Conservation (phyloP, 2,329 filamentous ascomycete species). For the Mollisia scopiformis region DNA sequence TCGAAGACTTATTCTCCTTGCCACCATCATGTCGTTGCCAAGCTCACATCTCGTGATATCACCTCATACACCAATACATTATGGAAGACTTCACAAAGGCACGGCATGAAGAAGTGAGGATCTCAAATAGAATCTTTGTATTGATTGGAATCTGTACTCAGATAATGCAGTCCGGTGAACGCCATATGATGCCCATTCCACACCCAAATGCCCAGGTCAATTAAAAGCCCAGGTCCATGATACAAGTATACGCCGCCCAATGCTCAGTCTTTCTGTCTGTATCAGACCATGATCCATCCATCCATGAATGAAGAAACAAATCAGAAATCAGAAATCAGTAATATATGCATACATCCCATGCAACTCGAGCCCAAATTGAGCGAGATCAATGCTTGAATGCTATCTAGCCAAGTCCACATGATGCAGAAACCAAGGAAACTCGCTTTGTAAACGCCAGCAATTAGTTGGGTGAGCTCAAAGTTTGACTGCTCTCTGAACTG, state of each 20-base stretch:
- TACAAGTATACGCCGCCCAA: constrained; percentile 9
- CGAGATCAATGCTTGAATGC: constrained; percentile 9
- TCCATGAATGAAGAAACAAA: constrained; percentile 9
- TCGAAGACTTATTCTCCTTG: too few species aligned
- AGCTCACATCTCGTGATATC: too few species aligned
- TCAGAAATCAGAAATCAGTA: background rate
- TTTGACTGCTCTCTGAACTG: constrained; percentile 26
- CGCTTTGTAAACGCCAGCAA: background rate
- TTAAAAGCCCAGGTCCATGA: constrained; percentile 7
- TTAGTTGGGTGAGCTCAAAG: constrained; percentile 25
- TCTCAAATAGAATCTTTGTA: background rate
- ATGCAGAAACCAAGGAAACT: background rate
- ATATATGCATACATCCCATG: background rate
- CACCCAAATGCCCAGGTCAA: constrained; percentile 1
- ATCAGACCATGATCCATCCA: constrained; percentile 1
- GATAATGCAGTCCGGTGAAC: background rate
- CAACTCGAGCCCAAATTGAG: constrained; percentile 4
- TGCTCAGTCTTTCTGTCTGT: constrained; percentile 1
- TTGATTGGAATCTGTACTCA: background rate
- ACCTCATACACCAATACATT: too few species aligned
- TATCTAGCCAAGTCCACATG: background rate
- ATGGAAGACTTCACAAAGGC: background rate
- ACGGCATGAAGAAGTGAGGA: background rate
- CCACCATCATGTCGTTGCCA: too few species aligned
- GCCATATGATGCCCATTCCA: constrained; percentile 9